Evolutionary conservation across 345 rosid genomes (phyloP).

Genomic region (Eucalyptus virginea): DNA sequence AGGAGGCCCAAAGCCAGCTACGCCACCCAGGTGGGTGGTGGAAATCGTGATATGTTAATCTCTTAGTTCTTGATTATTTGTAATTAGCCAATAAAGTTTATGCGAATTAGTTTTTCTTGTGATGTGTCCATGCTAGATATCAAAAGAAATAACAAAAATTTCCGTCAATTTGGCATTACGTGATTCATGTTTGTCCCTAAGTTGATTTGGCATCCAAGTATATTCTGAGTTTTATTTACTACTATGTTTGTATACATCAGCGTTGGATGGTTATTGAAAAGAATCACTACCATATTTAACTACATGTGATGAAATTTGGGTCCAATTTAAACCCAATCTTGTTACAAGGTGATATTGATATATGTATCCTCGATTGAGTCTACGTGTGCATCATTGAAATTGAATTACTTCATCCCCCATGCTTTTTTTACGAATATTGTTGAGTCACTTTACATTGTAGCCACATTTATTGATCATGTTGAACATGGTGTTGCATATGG

Average conservation of each 20-base stretch:
- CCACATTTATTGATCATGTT: neutral
- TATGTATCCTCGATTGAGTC: neutral
- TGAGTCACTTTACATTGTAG: neutral
- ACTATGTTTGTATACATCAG: neutral
- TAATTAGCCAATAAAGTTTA: too few species aligned
- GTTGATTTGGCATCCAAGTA: neutral
- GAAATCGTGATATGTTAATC: neutral
- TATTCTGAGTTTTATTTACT: neutral
- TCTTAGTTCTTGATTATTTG: neutral
- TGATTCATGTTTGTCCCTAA: neutral
- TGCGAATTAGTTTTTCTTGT: neutral
- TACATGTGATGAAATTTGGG: neutral
- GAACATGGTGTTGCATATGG: neutral
- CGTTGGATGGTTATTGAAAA: neutral
- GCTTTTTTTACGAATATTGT: too few species aligned
- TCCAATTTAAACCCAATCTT: neutral
- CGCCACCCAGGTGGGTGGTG: too few species aligned
- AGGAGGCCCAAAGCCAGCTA: too few species aligned
- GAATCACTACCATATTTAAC: too few species aligned
- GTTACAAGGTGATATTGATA: neutral
- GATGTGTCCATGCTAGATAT: neutral
- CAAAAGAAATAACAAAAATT: neutral
- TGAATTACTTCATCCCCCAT: neutral
- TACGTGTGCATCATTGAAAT: neutral
- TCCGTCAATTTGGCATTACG: neutral